Base-by-base conservation (phyloP, 73 alveolate species). In the Symbiodinium natans region DNA sequence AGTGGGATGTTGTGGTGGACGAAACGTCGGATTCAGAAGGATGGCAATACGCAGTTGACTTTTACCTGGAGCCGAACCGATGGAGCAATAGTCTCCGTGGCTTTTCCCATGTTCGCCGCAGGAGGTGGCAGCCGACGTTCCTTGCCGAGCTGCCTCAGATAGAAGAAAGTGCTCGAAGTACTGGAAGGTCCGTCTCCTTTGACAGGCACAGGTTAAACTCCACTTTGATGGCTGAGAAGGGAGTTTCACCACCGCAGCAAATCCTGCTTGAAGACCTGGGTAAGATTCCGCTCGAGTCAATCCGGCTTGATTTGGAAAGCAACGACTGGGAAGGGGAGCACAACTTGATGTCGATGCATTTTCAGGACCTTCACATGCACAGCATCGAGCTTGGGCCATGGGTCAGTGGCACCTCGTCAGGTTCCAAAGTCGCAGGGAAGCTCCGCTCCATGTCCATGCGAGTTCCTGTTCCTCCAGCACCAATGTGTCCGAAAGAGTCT, bases 81-180 rank as follows among this genome's bases (percentile, higher is more conserved):
- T 89, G 95, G 95, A 59, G 86, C 77, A 25, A 75, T 11, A 40
- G 75, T 17, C 86, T 89, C 25, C 95, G 95, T 2, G 95, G 95
- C 86, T 89, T 89, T 59, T 89, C 95, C 11, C 95, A 89, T n/a
- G 95, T 89, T 68, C 95, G 95, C 46, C 95, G 95, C 75, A 75
- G 95, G 43, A 63, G 95, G 39, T 89, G 95, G 95, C 95, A 89
- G 86, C 95, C 95, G 36, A 89, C 95, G 48, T 89, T 89, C 86
- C 3, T 68, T 43, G 86, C 87, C 21, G 95, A 89, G 3, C 1
- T 63, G 80, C 38, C 31, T 13, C 36, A 9, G 2, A 31, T 9
- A 4, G 80, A 27, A 25, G 27, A 48, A 40, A 68, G 48, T 13
- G 34, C 29, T 1, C 83, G 59, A 17, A 80, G 59, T n/a, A 68